phyloP scores from a whole-genome alignment of 108 stramenopile genomes.

The Pseudonitzschia multiseries region DNA sequence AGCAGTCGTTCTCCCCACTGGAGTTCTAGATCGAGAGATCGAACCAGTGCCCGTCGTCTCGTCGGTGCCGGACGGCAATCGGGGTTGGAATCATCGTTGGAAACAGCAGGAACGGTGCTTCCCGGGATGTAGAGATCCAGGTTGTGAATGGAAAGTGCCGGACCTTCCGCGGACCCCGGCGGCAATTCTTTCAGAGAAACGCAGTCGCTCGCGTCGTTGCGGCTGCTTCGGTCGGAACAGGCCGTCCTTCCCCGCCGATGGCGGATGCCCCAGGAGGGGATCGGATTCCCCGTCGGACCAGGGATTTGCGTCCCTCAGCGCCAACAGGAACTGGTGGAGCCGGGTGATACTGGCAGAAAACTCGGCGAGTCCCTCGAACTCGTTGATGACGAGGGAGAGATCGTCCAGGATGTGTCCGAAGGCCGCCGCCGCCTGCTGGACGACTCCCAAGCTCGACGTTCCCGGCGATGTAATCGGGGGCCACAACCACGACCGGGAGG shows the following conservation, averaged over 20 bases:
- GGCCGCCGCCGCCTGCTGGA: constrained; percentile 70
- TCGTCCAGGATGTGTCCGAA: constrained; percentile 82
- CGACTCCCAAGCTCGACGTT: constrained; percentile 83
- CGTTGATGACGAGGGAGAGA: constrained; percentile 72
- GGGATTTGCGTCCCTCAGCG: constrained; percentile 10
- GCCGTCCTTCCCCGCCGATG: neutral
- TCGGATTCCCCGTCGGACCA: neutral
- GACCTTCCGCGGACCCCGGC: neutral
- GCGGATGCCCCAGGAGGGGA: neutral
- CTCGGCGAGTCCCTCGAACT: constrained; percentile 76
- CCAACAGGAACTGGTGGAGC: constrained; percentile 41
- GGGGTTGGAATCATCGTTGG: too few species aligned
- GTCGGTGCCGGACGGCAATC: neutral
- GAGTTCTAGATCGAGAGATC: constrained; percentile 49
- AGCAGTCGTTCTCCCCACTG: constrained; percentile 52
- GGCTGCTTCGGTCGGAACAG: neutral
- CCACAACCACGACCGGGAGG: constrained; percentile 82
- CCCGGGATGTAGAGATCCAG: constrained; percentile 50
- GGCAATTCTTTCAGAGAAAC: constrained; percentile 6
- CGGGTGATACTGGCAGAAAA: constrained; percentile 86
- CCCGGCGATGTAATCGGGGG: constrained; percentile 84
- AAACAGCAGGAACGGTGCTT: neutral
- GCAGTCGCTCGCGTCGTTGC: neutral
- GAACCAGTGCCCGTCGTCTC: constrained; percentile 37
- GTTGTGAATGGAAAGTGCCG: constrained; percentile 38